phyloP scores from a whole-genome alignment of 371 early-diverging fungal genomes.

The Thermomucor indicae-seudaticae region DNA sequence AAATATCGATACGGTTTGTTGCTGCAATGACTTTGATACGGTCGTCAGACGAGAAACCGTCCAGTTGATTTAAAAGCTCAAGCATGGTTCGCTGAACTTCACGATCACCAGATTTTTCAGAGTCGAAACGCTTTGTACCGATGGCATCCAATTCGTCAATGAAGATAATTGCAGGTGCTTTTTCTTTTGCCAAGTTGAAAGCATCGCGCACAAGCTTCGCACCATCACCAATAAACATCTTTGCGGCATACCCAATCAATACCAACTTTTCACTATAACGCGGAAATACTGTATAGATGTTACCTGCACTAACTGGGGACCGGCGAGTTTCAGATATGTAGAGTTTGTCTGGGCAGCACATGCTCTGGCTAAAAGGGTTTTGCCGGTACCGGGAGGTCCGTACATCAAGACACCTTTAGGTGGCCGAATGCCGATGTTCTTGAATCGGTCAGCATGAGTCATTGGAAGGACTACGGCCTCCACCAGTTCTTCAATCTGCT shows the following conservation, averaged over 20 bases:
- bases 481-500: conserved; percentile 29
- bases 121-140: conserved; percentile 99
- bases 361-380: conserved; percentile 69
- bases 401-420: conserved; percentile 94
- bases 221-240: conserved; percentile 99
- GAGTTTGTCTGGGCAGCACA: conserved; percentile 74
- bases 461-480: conserved; percentile 29
- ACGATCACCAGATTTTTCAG: conserved; percentile 98
- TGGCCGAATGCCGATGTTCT: conserved; percentile 94
- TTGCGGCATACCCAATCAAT: not conserved
- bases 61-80: conserved; percentile 99
- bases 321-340: conserved; percentile 96
- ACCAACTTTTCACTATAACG: not conserved
- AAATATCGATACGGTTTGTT: conserved; percentile 99
- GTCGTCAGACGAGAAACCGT: conserved; percentile 97
- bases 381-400: conserved; percentile 97
- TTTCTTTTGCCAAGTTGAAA: conserved; percentile 98
- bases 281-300: conserved; percentile 10
- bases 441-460: conserved; percentile 57
- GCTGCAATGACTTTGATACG: conserved; percentile 99
- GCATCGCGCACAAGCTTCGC: conserved; percentile 99
- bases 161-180: conserved; percentile 99
- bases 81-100: conserved; percentile 99
- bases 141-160: conserved; percentile 99
- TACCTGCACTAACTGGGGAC: conserved; percentile 98